Percentiles rank a stretch among this genome's conserved stretches.
Evolutionary conservation across 495 filamentous ascomycete genomes (phyloP).

Genomic region (Podospora anserina): DNA sequence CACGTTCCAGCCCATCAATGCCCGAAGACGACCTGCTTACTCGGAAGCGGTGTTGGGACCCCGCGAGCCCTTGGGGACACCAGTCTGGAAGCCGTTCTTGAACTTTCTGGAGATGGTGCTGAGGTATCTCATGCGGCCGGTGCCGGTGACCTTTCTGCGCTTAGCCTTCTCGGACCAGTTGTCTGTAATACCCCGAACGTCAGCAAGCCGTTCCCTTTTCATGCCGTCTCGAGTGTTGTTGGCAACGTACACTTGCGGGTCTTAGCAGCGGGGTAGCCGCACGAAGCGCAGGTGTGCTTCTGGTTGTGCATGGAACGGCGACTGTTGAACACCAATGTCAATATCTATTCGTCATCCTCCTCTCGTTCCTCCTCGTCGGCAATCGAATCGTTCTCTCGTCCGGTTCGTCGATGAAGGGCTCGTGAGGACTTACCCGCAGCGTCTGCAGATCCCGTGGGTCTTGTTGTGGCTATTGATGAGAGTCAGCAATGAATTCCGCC

Average conservation of each 20-base stretch:
- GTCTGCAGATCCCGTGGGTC: conserved; percentile 98
- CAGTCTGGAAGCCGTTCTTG: conserved; percentile 94
- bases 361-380: conserved; percentile 8
- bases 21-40: conserved; percentile 19
- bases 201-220: conserved; percentile 14
- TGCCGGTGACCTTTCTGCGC: conserved; percentile 97
- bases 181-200: conserved; percentile 52
- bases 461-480: conserved; percentile 74
- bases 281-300: conserved; percentile 96
- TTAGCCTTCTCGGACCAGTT: conserved; percentile 99
- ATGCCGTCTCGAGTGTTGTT: conserved; percentile 7
- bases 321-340: conserved; percentile 50
- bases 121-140: conserved; percentile 88
- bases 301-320: conserved; percentile 97
- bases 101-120: conserved; percentile 85
- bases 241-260: conserved; percentile 91
- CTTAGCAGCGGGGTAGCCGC: conserved; percentile 96
- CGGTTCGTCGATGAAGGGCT: conserved; percentile 9
- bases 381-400: conserved; percentile 13
- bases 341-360: conserved; percentile 18
- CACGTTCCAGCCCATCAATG: conserved; percentile 24
- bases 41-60: conserved; percentile 47
- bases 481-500: conserved; percentile 22
- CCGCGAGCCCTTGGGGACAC: conserved; percentile 78
- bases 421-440: conserved; percentile 77